Percentiles rank a stretch among this genome's conserved stretches.
phyloP scores from a whole-genome alignment of 352 stramenopile species.

The Phytophthora ramorum region DNA sequence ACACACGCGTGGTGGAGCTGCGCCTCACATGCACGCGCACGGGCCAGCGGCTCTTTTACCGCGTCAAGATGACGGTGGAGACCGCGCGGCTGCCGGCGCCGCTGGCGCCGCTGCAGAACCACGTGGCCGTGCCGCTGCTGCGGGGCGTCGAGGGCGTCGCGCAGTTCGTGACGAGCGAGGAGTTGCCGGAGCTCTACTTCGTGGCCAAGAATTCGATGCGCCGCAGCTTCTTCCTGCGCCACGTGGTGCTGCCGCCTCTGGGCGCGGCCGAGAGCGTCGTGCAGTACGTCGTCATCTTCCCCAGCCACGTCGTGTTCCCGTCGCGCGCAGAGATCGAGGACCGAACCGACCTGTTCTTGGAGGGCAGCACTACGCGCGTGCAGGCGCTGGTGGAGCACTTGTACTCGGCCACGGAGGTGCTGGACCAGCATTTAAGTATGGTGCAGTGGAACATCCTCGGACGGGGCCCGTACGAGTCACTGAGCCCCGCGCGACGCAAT shows the following conservation, averaged over 20 bases:
- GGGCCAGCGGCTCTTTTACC: slow-evolving; percentile 74
- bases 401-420: slow-evolving; percentile 83
- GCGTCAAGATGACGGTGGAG: slow-evolving; percentile 67
- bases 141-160: slow-evolving; percentile 72
- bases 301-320: slow-evolving; percentile 79
- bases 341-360: slow-evolving; percentile 75
- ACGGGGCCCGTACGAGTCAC: slow-evolving; percentile 77
- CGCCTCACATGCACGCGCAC: slow-evolving; percentile 65
- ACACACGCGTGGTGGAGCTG: slow-evolving; percentile 62
- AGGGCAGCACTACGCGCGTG: slow-evolving; percentile 75
- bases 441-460: slow-evolving; percentile 90
- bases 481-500: slow-evolving; percentile 56
- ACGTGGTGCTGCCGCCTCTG: slow-evolving; percentile 75
- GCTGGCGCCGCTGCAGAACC: slow-evolving; percentile 59
- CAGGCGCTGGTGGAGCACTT: slow-evolving; percentile 82
- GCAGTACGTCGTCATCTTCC: slow-evolving; percentile 79
- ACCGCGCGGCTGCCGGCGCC: slow-evolving; percentile 49
- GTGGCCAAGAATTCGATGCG: slow-evolving; percentile 85
- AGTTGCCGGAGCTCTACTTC: slow-evolving; percentile 87
- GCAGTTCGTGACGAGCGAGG: slow-evolving; percentile 84
- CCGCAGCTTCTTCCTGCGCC: slow-evolving; percentile 64
- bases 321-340: slow-evolving; percentile 81
- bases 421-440: slow-evolving; percentile 88
- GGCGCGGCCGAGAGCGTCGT: slow-evolving; percentile 71
- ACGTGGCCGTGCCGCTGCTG: slow-evolving; percentile 70